Conservation (phyloP, 2,329 filamentous ascomycete species). For the Cercospora beticola region DNA sequence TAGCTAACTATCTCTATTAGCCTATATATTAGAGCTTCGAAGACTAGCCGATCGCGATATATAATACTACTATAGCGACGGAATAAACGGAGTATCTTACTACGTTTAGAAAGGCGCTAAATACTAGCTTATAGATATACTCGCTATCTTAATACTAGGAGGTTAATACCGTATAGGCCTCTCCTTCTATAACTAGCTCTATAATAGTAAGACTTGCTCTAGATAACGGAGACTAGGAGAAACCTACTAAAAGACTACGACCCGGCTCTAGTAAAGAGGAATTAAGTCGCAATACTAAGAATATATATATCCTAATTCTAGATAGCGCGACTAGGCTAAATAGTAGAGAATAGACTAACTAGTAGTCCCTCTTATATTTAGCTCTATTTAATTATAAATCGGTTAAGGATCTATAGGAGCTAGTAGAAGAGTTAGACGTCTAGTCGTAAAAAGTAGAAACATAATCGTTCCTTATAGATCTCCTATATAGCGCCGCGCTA, state of each 20-base stretch:
- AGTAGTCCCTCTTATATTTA: background rate
- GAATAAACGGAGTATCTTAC: background rate
- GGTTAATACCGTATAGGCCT: background rate
- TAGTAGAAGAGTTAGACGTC: background rate
- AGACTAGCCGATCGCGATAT: background rate
- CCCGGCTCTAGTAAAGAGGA: background rate
- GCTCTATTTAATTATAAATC: background rate
- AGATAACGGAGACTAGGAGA: background rate
- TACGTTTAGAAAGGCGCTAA: background rate
- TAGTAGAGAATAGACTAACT: background rate
- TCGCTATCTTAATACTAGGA: background rate
- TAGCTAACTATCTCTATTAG: background rate
- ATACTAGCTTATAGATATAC: background rate
- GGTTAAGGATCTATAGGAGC: background rate
- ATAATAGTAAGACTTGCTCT: background rate
- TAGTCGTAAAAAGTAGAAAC: background rate
- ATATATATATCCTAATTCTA: background rate
- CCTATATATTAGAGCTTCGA: background rate
- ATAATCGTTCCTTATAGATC: background rate
- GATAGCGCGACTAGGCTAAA: background rate
- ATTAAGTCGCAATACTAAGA: background rate
- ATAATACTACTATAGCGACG: background rate
- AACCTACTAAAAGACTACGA: background rate
- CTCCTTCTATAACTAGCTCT: background rate
- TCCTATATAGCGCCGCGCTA: background rate